Evolutionary conservation across 352 stramenopile species (phyloP).

Genomic region (Blastocystis sp.): DNA sequence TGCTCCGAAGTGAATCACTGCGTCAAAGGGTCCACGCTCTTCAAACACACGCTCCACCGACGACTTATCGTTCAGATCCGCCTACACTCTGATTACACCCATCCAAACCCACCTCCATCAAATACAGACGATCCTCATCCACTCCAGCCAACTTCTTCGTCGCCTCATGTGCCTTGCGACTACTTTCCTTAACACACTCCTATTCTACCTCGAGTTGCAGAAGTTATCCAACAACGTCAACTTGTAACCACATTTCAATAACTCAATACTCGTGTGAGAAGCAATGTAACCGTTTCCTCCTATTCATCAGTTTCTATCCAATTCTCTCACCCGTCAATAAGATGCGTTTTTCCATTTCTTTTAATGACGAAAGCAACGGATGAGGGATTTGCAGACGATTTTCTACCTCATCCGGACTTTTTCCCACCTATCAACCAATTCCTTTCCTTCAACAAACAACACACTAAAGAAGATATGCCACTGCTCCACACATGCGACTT

Average conservation of each 20-base stretch:
- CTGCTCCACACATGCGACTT: not conserved
- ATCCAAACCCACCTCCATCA: conserved; percentile 14
- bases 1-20: conserved; percentile 74
- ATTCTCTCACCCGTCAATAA: conserved; percentile 31
- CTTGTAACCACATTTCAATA: conserved; percentile 71
- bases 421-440: not conserved
- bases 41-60: conserved; percentile 68
- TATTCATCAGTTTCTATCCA: not conserved
- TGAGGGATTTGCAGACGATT: not conserved
- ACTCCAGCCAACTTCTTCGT: conserved; percentile 67
- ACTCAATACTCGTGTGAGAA: conserved; percentile 71
- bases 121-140: conserved; percentile 32
- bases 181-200: conserved; percentile 58
- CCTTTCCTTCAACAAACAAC: conserved; percentile 23
- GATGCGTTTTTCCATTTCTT: conserved; percentile 33
- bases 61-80: conserved; percentile 63
- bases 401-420: not conserved
- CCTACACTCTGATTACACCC: not conserved
- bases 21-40: conserved; percentile 65
- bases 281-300: conserved; percentile 79
- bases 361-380: not conserved
- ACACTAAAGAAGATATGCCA: not conserved
- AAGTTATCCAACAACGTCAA: conserved; percentile 77
- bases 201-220: conserved; percentile 64
- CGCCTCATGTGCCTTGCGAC: conserved; percentile 60